These are phyloP conservation scores for Kickxella alabastrina DNA, from an alignment of 192 early-diverging fungal species.

Conservation along the genomic window DNA sequence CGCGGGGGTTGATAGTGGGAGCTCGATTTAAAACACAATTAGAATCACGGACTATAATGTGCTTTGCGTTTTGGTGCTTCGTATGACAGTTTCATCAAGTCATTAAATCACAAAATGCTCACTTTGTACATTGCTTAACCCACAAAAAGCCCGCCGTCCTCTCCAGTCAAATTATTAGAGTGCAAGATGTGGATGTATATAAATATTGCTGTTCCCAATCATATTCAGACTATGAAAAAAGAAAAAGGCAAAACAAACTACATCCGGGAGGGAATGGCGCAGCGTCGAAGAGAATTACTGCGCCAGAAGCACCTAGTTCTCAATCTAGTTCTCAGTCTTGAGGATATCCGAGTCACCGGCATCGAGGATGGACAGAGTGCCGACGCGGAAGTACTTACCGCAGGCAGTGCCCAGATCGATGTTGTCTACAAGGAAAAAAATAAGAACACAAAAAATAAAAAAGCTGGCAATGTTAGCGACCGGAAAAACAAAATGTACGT, in stretches of 20 bases:
- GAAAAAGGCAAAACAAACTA: conserved; percentile 3
- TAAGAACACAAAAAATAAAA: conserved; percentile 23
- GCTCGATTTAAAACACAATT: no score
- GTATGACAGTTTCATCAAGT: no score
- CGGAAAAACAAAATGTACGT: background rate
- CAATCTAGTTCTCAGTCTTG: conserved; percentile 45
- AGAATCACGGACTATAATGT: no score
- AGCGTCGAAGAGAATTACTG: background rate
- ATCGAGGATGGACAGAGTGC: conserved; percentile 94
- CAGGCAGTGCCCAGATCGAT: conserved; percentile 99
- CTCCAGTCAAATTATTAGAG: no score
- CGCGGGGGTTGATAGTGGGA: no score
- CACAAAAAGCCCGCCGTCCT: no score
- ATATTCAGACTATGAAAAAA: conserved; percentile 1
- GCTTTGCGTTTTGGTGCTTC: no score
- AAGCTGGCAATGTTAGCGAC: background rate
- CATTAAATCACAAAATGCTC: no score
- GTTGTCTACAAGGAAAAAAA: conserved; percentile 93
- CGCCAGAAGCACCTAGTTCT: conserved; percentile 11
- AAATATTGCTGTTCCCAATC: conserved; percentile 9
- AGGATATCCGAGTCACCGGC: conserved; percentile 97
- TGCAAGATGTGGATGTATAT: no score
- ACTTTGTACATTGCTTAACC: no score
- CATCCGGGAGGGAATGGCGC: background rate
- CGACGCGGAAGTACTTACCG: conserved; percentile 98